Evolutionary conservation across 2,329 filamentous ascomycete genomes (phyloP).

Genomic region (Gnomoniopsis sp.): DNA sequence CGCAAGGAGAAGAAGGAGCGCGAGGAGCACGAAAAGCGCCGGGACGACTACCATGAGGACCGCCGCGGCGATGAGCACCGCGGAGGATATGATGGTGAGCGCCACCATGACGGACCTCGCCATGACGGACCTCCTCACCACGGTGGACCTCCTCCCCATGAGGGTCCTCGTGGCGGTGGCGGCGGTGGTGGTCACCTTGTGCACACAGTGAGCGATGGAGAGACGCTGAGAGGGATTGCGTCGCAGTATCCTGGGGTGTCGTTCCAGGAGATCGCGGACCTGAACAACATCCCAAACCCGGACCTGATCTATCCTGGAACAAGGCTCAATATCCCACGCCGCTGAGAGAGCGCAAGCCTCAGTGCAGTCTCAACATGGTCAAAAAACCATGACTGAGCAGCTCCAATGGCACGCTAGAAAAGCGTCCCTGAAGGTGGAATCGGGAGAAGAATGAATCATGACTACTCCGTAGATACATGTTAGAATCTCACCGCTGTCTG

Average conservation of each 20-base stretch:
- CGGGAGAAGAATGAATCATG: no score
- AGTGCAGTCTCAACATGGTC: not conserved
- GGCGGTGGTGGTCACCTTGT: slow-evolving; percentile 22
- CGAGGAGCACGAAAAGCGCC: slow-evolving; percentile 23
- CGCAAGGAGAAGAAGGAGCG: slow-evolving; percentile 36
- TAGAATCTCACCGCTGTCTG: no score
- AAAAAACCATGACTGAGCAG: no score
- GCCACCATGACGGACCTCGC: not conserved
- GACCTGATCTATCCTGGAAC: slow-evolving; percentile 41
- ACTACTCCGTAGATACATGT: no score
- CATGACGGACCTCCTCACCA: slow-evolving; percentile 14
- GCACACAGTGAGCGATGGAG: slow-evolving; percentile 40
- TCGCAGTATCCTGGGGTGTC: slow-evolving; percentile 22
- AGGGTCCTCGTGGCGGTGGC: slow-evolving; percentile 23
- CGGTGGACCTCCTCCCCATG: no score
- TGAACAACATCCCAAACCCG: slow-evolving; percentile 37
- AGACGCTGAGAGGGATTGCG: slow-evolving; percentile 38
- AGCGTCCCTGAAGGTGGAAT: no score
- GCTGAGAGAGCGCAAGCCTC: slow-evolving; percentile 14
- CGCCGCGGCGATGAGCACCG: slow-evolving; percentile 17
- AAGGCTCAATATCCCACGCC: no score
- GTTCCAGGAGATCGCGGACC: slow-evolving; percentile 36
- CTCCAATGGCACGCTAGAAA: no score
- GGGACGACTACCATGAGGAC: slow-evolving; percentile 1
- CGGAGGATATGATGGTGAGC: slow-evolving; percentile 13